These are phyloP conservation scores for Pseudogymnoascus sp. DNA, from an alignment of 2,329 filamentous ascomycete genomes.

Conservation along the genomic window DNA sequence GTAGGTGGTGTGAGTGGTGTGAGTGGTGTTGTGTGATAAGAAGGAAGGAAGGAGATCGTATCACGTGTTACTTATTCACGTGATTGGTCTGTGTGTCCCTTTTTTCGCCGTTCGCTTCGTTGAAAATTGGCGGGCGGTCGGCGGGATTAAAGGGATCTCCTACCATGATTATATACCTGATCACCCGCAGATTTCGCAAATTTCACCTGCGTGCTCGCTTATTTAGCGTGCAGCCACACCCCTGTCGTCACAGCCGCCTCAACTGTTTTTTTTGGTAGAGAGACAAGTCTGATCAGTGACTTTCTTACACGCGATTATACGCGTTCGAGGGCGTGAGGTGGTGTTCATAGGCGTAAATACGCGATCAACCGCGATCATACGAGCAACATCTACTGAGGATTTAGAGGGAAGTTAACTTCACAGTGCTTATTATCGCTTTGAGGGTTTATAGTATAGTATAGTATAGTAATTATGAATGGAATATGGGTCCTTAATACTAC, in stretches of 20 bases:
- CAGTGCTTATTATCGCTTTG: not conserved
- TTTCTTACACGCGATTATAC: not conserved
- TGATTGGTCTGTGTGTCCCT: not conserved
- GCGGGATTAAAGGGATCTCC: constrained; percentile 3
- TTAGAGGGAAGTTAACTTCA: not conserved
- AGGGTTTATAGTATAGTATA: no score
- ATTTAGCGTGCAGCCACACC: constrained; percentile 8
- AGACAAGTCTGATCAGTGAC: not conserved
- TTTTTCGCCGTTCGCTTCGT: not conserved
- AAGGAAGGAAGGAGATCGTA: not conserved
- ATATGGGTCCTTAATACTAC: not conserved
- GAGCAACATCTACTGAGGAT: not conserved
- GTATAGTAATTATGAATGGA: not conserved
- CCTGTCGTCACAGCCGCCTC: constrained; percentile 11
- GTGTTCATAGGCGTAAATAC: not conserved
- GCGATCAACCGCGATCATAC: not conserved
- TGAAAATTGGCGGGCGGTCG: constrained; percentile 9
- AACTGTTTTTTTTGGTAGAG: not conserved
- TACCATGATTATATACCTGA: constrained; percentile 10
- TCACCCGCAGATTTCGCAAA: constrained; percentile 10
- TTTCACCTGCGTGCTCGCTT: constrained; percentile 10
- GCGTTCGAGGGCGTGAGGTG: not conserved
- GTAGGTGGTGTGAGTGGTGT: not conserved
- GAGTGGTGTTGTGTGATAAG: no score
- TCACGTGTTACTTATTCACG: not conserved